Base-by-base conservation (phyloP, 139 green algal genomes). In the Chlorella sorokiniana region DNA sequence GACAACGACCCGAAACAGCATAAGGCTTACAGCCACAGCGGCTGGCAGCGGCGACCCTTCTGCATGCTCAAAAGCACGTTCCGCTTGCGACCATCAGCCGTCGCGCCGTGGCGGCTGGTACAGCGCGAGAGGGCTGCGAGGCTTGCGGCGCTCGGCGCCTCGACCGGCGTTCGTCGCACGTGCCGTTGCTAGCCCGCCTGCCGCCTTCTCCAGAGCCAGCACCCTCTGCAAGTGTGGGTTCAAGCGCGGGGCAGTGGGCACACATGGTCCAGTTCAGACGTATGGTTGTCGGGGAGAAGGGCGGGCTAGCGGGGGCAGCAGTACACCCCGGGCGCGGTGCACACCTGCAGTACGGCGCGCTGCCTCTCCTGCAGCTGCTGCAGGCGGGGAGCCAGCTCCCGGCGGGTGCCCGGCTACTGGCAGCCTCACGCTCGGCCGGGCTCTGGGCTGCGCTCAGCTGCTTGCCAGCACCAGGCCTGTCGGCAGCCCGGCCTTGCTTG, bases 361-460 rank as follows among this genome's bases (percentile, higher is more conserved):
- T 75, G 68, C 23, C 41, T 40, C 41, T 77, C 42, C 44, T 77
- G 70, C 70, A 77, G 44, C 70, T 64, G 70, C 70, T 64, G 70
- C 44, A 27, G 4, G 0, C 44, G 31, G 27, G 22, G n/a, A 23
- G 70, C 31, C 70, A 77, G 68, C 70, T 62, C 44, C 22, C 42
- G 25, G 44, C 67, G 4, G 40, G 27, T 14, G 27, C 29, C 37
- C 68, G 3, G 20, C 42, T 59, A 8, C n/a, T n/a, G n/a, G 42
- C 40, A 45, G 70, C 70, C n/a, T 41, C 41, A n/a, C 1, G 38
- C 67, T 77, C 41, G 29, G 56, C 56, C 31, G 4, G 42, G 9
- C 35, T 16, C 63, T 45, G 35, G 18, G 35, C 64, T 51, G 20
- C 20, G 37, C 2, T 2, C 69, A 27, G 44, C 69, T 11, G 29